Conservation (phyloP, 495 filamentous ascomycete species). For the Penicillium waksmanii region DNA sequence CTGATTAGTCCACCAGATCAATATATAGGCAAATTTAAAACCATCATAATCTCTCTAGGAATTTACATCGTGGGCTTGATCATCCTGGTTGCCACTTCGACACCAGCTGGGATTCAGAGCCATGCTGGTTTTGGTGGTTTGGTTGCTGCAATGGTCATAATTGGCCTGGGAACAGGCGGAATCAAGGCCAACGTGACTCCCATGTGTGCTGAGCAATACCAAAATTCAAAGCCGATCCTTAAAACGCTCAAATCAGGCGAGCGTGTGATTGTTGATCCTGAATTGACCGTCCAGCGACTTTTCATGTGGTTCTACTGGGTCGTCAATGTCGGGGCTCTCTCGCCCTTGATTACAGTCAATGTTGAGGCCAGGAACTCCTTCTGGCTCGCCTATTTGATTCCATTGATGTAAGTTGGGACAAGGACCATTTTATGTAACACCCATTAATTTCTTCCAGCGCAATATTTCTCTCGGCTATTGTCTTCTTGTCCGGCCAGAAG, state of each 20-base stretch:
- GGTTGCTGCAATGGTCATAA: conserved; percentile 19
- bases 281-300: not conserved
- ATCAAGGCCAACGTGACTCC: conserved; percentile 66
- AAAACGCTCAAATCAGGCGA: not conserved
- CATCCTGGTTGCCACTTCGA: no score
- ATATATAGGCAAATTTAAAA: no score
- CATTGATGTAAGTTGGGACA: no score
- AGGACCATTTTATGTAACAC: no score
- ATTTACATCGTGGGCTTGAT: no score
- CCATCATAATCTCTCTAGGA: no score
- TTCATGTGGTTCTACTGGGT: not conserved
- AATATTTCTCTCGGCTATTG: no score
- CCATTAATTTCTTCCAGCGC: no score
- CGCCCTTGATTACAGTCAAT: not conserved
- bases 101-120: no score
- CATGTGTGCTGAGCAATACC: conserved; percentile 50
- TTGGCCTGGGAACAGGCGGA: conserved; percentile 45
- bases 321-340: not conserved
- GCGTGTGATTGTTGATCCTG: not conserved
- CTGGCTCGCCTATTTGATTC: not conserved
- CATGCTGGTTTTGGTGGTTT: no score
- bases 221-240: conserved; percentile 5
- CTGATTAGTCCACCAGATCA: no score
- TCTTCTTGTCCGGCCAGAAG: no score
- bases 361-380: not conserved